Percentiles rank a stretch among this genome's conserved stretches.
Conservation (phyloP, 176 grass and related monocot genomes). For the bread wheat (Triticum aestivum) region DNA sequence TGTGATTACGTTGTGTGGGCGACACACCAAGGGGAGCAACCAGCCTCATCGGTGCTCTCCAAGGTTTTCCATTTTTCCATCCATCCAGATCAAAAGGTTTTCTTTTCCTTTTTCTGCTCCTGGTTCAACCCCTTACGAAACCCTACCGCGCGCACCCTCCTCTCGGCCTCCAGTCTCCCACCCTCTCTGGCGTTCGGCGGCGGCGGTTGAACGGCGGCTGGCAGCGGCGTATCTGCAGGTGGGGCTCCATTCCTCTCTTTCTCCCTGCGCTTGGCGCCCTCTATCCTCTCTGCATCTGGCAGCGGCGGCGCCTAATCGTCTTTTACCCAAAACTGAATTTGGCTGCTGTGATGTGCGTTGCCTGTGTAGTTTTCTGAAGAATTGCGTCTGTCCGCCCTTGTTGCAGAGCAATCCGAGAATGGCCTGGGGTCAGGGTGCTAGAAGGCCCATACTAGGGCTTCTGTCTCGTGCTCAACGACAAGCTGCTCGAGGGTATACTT, state of each 20-base stretch:
- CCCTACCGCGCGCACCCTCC: neutral
- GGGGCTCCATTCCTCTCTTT: neutral
- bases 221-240: neutral
- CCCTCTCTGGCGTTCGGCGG: neutral
- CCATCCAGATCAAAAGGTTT: too few species aligned
- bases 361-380: neutral
- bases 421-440: conserved; percentile 41
- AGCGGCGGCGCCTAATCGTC: neutral
- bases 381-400: neutral
- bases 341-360: neutral
- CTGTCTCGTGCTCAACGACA: conserved; percentile 30
- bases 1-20: too few species aligned
- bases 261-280: neutral
- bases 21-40: too few species aligned
- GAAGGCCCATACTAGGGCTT: conserved; percentile 24
- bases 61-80: too few species aligned
- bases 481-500: conserved; percentile 16
- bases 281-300: neutral
- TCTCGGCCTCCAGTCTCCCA: neutral
- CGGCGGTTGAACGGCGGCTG: neutral
- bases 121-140: neutral
- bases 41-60: too few species aligned
- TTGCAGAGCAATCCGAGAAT: conserved; percentile 29
- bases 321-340: neutral
- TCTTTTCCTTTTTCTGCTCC: too few species aligned